Base-by-base conservation (phyloP, 305 asterid species). In the Striga hermonthica region DNA sequence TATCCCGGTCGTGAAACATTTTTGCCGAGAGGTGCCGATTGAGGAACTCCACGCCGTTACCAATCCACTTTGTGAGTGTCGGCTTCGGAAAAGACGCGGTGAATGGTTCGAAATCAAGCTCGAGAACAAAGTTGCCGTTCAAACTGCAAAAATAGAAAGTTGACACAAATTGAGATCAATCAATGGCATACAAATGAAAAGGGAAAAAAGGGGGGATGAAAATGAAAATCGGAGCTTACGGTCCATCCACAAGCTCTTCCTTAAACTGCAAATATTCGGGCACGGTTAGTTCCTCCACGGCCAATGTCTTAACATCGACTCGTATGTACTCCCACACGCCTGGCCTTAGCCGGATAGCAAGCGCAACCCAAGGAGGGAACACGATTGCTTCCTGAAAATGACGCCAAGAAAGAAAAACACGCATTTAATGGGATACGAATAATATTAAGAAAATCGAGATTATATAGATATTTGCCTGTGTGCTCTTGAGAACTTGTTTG, bases 381-480 rank as follows among this genome's bases (percentile, higher is more conserved):
- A 89, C 93, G 48, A 89, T 79, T 5, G 95, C 96, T 84, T 89
- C 96, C 96, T 88, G 53, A 1, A 41, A 45, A 5, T 5, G 14
- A 64, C 47, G 31, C 2, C 31, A 22, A 22, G 2, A 22, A 22
- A 22, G 31, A 22, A 22, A 22, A 22, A 22, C 2, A 22, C 31
- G 2, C 2, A 22, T 22, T 22, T 22, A 22, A 22, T 22, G 0
- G 44, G 37, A 36, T 10, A 41, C 15, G 10, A 4, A 4, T 44
- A 12, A 1, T 22, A 13, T 31, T 39, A 11, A 9, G 49, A 44
- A 8, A 44, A 47, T 4, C 12, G 11, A 48, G 1, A 13, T 11
- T n/a, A 48, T 49, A 8, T 41, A 41, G 1, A 48, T 48, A n/a
- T n/a, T 1, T 74, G 86, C 96, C 82, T 89, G 95, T 35, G 96